Conservation (phyloP, 2,329 filamentous ascomycete genomes). For the Sarocladium kiliense region DNA sequence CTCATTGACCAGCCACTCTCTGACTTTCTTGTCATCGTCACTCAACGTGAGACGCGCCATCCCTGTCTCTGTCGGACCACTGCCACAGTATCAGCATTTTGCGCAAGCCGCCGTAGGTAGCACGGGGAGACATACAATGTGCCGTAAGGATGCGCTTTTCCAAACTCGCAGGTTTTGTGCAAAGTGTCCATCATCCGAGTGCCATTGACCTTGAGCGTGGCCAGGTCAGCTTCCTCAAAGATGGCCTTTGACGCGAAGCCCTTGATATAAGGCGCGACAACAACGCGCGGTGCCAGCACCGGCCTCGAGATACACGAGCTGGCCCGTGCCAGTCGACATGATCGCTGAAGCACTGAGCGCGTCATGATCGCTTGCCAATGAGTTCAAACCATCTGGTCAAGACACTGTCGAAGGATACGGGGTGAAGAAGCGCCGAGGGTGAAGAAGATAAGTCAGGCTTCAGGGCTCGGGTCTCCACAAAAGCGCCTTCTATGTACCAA, state of each 20-base stretch:
- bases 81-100: conserved; percentile 8
- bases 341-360: not conserved
- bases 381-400: no score
- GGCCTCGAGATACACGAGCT: not conserved
- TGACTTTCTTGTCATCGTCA: conserved; percentile 64
- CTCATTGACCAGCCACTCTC: conserved; percentile 70
- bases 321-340: not conserved
- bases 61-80: conserved; percentile 52
- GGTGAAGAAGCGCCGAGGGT: no score
- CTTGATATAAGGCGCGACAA: not conserved
- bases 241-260: not conserved
- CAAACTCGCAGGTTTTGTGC: conserved; percentile 17
- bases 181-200: conserved; percentile 17
- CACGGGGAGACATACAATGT: conserved; percentile 16
- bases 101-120: not conserved
- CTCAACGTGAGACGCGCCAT: conserved; percentile 72
- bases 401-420: no score
- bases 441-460: no score
- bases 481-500: no score
- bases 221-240: not conserved
- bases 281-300: not conserved
- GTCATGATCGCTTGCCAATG: not conserved
- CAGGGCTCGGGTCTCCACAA: no score
- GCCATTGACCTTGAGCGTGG: conserved; percentile 16
- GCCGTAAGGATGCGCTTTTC: conserved; percentile 18